Evolutionary conservation across 2,329 filamentous ascomycete genomes (phyloP).

Genomic region (Leptosphaerulina australis): DNA sequence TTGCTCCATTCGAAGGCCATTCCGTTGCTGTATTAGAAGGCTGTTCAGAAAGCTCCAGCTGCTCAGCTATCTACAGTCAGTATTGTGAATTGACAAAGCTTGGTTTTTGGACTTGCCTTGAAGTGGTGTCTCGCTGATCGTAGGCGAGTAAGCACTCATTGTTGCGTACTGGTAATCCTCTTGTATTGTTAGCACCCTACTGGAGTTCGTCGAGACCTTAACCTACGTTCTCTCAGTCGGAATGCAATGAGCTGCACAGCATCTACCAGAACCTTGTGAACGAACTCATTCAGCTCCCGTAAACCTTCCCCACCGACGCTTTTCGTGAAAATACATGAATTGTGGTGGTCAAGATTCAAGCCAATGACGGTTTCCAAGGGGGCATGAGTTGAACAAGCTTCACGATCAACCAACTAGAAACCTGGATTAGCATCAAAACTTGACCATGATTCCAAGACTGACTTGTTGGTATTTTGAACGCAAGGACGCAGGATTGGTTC

Average conservation of each 20-base stretch:
- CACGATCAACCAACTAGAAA: neutral
- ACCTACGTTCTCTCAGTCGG: neutral
- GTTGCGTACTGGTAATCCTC: conserved; percentile 2
- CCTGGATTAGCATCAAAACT: neutral
- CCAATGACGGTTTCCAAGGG: neutral
- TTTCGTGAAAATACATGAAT: neutral
- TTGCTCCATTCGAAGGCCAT: conserved; percentile 3
- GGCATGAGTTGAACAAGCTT: neutral
- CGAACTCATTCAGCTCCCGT: neutral
- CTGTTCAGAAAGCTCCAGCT: neutral
- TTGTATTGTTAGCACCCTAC: neutral
- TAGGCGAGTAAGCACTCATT: conserved; percentile 11
- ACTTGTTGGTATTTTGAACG: neutral
- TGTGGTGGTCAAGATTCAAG: neutral
- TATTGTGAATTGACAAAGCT: neutral
- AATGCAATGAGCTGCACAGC: neutral
- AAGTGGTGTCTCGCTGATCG: conserved; percentile 2
- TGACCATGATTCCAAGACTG: neutral
- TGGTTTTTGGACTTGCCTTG: conserved; percentile 1
- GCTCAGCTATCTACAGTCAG: neutral
- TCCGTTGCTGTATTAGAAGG: neutral
- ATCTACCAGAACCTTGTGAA: neutral
- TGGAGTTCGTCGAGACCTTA: neutral
- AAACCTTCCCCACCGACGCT: neutral
- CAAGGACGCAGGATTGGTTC: neutral